Evolutionary conservation across 75 land plant species (phyloP).

Genomic region (Selaginella moellendorffii): DNA sequence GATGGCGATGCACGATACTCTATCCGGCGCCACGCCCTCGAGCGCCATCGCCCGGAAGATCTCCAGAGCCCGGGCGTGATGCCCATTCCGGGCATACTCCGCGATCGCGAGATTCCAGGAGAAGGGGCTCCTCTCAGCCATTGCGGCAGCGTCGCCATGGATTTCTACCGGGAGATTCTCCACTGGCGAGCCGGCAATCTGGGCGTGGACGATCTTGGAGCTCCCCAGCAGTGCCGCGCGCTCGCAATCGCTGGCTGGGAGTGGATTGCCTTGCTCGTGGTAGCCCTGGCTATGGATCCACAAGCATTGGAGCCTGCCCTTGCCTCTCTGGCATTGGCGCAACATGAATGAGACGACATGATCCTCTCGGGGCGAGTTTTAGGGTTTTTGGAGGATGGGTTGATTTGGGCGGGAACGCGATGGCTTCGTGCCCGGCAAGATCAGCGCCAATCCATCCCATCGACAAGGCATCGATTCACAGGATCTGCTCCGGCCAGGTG

Average conservation of each 20-base stretch:
- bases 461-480: conserved; percentile 55
- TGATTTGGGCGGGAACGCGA: too few relatives aligned
- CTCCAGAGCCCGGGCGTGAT: conserved; percentile 15
- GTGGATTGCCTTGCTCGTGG: too few relatives aligned
- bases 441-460: conserved; percentile 41
- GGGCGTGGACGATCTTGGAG: conserved; percentile 1
- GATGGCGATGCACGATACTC: conserved; percentile 26
- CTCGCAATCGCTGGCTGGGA: not conserved
- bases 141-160: conserved; percentile 22
- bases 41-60: conserved; percentile 24
- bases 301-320: not conserved
- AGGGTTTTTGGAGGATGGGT: not conserved
- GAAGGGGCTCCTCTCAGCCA: conserved; percentile 29
- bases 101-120: conserved; percentile 38
- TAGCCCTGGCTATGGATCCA: not conserved
- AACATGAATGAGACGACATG: too few relatives aligned
- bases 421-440: not conserved
- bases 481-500: conserved; percentile 78
- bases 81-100: conserved; percentile 14
- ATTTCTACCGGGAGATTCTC: conserved; percentile 17
- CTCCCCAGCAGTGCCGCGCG: not conserved
- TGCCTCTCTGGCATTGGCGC: not conserved
- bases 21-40: conserved; percentile 22
- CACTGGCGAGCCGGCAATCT: not conserved
- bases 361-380: not conserved